Evolutionary conservation across 2,329 filamentous ascomycete species (phyloP), one percentile per base, ranked within the genome.

Genomic region (Epichloe uncinata): DNA sequence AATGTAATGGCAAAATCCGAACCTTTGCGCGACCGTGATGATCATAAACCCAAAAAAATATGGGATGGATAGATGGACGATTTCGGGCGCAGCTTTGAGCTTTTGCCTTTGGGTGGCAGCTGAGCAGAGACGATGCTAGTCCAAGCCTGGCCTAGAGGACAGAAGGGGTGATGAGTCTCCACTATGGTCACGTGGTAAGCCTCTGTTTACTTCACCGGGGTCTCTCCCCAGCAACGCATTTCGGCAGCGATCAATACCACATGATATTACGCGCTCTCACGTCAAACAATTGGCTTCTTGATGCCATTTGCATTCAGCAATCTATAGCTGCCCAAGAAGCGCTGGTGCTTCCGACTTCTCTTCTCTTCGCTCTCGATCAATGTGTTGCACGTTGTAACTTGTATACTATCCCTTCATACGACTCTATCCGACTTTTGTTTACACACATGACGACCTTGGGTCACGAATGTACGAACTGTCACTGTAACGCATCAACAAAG

Each of bases 131-230:
- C 47, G 38, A 30, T 3, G 40, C 47, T 42, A 42, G 47, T 37
- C 16, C 33, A 12, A 40, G 8, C 5, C 4, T 7, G 48, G 42
- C 6, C n/a, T 40, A 34, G 48, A 15, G 18, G 4, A 12, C 4
- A 11, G 4, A 12, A 12, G 4, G 12, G 9, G 18, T 18, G 18
- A 2, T 6, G 11, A 15, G 40, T 37, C 3, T 26, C 41, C 33
- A 16, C 26, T 22, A 6, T 22, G 20, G 46, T 59, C 57, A 60
- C 58, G 57, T 59, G 58, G 2, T 11, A 13, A 2, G 16, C n/a
- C 18, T 48, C 53, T 63, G 60, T 63, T 63, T 63, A 63, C 61
- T 61, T 60, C 16, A 50, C 45, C 45, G 52, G 51, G 54, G 43
- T 42, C 51, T 46, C 53, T 51, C 58, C 61, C 54, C 51, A 53